Base-by-base conservation (phyloP, 441 rosid genomes). In the Biscutella laevigata region DNA sequence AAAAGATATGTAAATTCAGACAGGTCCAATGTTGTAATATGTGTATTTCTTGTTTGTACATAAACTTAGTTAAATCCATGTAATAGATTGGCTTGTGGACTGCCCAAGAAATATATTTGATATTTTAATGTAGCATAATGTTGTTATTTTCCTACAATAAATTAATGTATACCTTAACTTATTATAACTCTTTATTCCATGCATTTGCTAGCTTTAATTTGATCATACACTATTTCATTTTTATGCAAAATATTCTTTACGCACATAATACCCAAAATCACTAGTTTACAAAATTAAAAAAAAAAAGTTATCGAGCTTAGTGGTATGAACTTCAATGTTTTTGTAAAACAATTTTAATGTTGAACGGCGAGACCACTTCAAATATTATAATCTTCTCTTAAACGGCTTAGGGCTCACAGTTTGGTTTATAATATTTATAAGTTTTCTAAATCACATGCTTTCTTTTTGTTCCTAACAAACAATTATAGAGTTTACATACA, bases 241-340 rank as follows among this genome's bases (percentile, higher is more conserved):
- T 21, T 28, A 28, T 28, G 47, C 20, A 61, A 61, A 49, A n/a
- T 34, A 61, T 60, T 41, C 63, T 47, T 55, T 28, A 48, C 47
- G 12, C 49, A 49, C 53, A 40, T 48, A 61, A 36, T 24, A 59
- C 61, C 39, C 67, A 67, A 54, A 67, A 30, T 27, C 44, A 33
- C 41, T 46, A 60, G 29, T 39, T 29, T 47, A 40, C 57, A 25
- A 34, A 60, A 34, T 30, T 45, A n/a, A n/a, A n/a, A n/a, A n/a
- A n/a, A n/a, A n/a, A n/a, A n/a, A n/a, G n/a, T 55, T 33, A 55
- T 67, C 62, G 67, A 61, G 67, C 34, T 55, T 61, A 53, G 58
- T 54, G 36, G 40, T 53, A 42, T 60, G 43, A 52, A 12, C 27
- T 44, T 43, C 25, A 24, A 58, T 43, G 12, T 49, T 50, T 15